Percentiles rank a stretch among this genome's conserved stretches.
These are phyloP conservation scores for Penicillium digitatum DNA, from an alignment of 2,329 filamentous ascomycete species.

Conservation along the genomic window DNA sequence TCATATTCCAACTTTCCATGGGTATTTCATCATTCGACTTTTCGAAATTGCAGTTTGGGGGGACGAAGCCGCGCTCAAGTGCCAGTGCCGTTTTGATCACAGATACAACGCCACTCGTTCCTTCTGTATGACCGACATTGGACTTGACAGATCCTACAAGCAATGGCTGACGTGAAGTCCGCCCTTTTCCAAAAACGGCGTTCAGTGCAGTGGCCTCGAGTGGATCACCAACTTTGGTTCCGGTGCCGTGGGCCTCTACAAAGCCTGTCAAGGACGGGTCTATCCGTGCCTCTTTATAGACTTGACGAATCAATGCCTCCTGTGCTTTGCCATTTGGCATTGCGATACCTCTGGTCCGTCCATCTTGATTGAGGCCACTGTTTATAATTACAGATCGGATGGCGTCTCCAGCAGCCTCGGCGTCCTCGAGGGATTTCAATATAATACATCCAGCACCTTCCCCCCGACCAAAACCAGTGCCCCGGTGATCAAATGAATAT, in stretches of 20 bases:
- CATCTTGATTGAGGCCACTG: conserved; percentile 24
- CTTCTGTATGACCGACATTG: conserved; percentile 31
- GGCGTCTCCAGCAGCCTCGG: conserved; percentile 24
- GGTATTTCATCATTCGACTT: conserved; percentile 24
- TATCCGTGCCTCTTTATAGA: conserved; percentile 38
- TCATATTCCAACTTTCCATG: conserved; percentile 26
- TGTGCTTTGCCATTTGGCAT: conserved; percentile 34
- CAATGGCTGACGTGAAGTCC: conserved; percentile 19
- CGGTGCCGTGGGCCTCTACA: conserved; percentile 46
- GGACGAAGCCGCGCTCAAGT: conserved; percentile 28
- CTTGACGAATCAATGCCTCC: conserved; percentile 36
- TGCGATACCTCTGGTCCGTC: conserved; percentile 26
- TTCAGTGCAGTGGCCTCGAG: conserved; percentile 26
- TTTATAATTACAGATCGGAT: conserved; percentile 22
- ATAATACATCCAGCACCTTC: conserved; percentile 34
- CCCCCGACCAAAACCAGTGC: conserved; percentile 32
- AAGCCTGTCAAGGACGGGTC: conserved; percentile 30
- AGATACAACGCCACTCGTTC: conserved; percentile 25
- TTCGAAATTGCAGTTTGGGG: conserved; percentile 26
- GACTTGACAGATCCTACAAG: conserved; percentile 30
- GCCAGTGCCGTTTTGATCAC: conserved; percentile 29
- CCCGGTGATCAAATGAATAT: conserved; percentile 26
- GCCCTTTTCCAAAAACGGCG: conserved; percentile 22
- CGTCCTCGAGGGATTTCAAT: conserved; percentile 26
- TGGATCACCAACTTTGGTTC: conserved; percentile 36